phyloP scores from a whole-genome alignment of 176 grass and related monocot species.

The Elymus sibiricus region DNA sequence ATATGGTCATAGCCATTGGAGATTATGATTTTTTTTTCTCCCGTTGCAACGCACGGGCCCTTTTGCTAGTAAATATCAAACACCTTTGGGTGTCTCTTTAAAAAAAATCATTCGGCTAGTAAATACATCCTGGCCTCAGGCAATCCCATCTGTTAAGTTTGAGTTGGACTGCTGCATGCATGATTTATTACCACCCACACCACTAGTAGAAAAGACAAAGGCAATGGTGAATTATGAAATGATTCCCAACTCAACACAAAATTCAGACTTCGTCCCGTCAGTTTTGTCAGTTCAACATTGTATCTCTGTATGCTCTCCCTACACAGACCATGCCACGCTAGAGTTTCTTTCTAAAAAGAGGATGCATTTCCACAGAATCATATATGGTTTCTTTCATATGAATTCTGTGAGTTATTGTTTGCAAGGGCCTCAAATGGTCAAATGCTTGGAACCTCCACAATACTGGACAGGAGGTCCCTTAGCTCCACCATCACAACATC shows the following conservation, averaged over 20 bases:
- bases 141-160: neutral
- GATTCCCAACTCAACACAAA: slow-evolving; percentile 21
- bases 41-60: too few species aligned
- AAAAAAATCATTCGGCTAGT: too few species aligned
- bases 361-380: slow-evolving; percentile 1
- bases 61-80: too few species aligned
- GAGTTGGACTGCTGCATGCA: neutral
- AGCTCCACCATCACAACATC: slow-evolving; percentile 59
- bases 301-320: slow-evolving; percentile 15
- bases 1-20: too few species aligned
- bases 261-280: neutral
- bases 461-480: slow-evolving; percentile 39
- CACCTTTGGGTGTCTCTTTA: too few species aligned
- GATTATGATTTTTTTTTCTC: too few species aligned
- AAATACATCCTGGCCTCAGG: too few species aligned
- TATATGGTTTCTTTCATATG: neutral
- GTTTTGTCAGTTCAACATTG: slow-evolving; percentile 15
- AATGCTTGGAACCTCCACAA: slow-evolving; percentile 53
- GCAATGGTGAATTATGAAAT: neutral
- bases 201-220: neutral
- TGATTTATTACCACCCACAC: neutral
- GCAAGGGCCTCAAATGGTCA: slow-evolving; percentile 26
- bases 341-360: slow-evolving; percentile 4
- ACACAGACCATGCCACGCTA: neutral
- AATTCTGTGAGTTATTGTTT: slow-evolving; percentile 1